phyloP scores from a whole-genome alignment of 2,329 filamentous ascomycete species.

The Rhexocercosporidium sp. region DNA sequence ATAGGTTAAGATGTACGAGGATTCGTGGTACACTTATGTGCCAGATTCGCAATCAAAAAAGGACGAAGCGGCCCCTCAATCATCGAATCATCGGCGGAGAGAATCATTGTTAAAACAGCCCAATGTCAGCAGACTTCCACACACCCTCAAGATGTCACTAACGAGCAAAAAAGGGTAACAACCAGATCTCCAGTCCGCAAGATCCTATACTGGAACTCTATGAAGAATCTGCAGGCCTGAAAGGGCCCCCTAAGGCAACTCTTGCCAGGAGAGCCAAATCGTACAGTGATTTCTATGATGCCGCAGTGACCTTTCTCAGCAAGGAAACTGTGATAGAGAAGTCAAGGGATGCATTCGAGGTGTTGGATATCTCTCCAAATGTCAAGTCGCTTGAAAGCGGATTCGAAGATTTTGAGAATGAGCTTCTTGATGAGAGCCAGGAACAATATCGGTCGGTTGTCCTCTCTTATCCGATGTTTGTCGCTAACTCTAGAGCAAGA shows the following conservation, averaged over 20 bases:
- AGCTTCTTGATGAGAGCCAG: conserved; percentile 81
- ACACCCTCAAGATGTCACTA: neutral
- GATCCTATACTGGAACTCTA: conserved; percentile 62
- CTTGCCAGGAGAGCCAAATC: conserved; percentile 72
- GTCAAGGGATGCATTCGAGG: conserved; percentile 30
- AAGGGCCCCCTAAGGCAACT: conserved; percentile 69
- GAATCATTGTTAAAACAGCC: conserved; percentile 73
- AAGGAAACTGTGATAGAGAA: conserved; percentile 51
- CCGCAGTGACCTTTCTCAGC: conserved; percentile 60
- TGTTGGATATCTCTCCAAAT: neutral
- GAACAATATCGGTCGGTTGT: conserved; percentile 78
- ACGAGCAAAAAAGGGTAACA: conserved; percentile 55
- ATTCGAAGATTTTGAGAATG: conserved; percentile 64
- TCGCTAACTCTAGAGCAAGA: conserved; percentile 46
- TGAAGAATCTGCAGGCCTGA: conserved; percentile 60
- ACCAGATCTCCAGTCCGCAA: conserved; percentile 56
- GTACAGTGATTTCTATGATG: conserved; percentile 78
- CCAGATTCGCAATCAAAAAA: conserved; percentile 62
- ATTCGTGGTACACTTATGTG: conserved; percentile 83
- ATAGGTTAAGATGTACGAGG: conserved; percentile 72
- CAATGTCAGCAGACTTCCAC: conserved; percentile 53
- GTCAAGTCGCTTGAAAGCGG: neutral
- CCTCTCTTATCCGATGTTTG: neutral
- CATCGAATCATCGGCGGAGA: conserved; percentile 65
- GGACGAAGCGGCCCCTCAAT: conserved; percentile 50